Conservation (phyloP, 2,329 filamentous ascomycete species). For the Cercospora citrullina region DNA sequence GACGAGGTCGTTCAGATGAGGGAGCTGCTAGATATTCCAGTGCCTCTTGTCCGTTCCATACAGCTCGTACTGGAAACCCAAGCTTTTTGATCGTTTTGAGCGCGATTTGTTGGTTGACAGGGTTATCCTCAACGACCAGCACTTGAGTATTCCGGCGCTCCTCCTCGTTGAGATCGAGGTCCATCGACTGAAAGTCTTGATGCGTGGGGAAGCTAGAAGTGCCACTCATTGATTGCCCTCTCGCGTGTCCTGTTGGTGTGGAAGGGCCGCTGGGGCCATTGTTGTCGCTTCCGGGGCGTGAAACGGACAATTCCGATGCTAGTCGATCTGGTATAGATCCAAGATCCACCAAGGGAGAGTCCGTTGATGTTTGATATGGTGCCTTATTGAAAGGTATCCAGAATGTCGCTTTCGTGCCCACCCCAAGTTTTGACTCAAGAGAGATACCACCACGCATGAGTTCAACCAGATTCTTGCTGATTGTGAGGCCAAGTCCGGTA, state of each 20-base stretch:
- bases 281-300: slow-evolving; percentile 64
- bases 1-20: slow-evolving; percentile 53
- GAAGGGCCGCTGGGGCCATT: slow-evolving; percentile 47
- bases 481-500: slow-evolving; percentile 74
- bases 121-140: slow-evolving; percentile 81
- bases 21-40: slow-evolving; percentile 64
- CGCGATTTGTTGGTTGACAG: slow-evolving; percentile 67
- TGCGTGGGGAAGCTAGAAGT: slow-evolving; percentile 32
- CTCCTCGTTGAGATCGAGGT: slow-evolving; percentile 55
- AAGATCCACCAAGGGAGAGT: slow-evolving; percentile 59
- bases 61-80: slow-evolving; percentile 68
- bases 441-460: slow-evolving; percentile 76
- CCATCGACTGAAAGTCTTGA: slow-evolving; percentile 42
- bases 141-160: slow-evolving; percentile 67
- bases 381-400: slow-evolving; percentile 76
- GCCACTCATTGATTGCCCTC: slow-evolving; percentile 15
- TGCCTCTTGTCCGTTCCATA: slow-evolving; percentile 77
- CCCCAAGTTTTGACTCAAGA: slow-evolving; percentile 65
- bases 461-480: slow-evolving; percentile 77
- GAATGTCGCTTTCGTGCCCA: slow-evolving; percentile 73
- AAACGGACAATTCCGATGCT: slow-evolving; percentile 58
- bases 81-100: slow-evolving; percentile 73
- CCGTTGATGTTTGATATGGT: slow-evolving; percentile 50
- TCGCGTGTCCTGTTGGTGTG: slow-evolving; percentile 31
- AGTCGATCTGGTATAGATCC: slow-evolving; percentile 67